Percentiles rank a stretch among this genome's conserved stretches.
These are phyloP conservation scores for Quercus lobata DNA, from an alignment of 331 rosid genomes.

Conservation along the genomic window DNA sequence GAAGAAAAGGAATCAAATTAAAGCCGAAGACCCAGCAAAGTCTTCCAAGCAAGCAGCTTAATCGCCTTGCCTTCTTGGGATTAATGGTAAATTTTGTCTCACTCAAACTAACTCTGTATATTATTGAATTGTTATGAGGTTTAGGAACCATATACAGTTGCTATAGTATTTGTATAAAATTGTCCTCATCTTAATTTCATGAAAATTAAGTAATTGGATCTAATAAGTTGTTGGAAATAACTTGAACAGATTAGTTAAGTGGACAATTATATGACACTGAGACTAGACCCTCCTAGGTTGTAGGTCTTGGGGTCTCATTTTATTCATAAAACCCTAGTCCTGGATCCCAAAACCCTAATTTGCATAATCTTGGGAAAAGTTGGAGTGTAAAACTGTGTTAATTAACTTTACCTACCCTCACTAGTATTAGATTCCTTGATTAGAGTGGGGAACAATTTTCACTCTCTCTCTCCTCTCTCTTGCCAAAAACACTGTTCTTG, in stretches of 20 bases:
- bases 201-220: background rate
- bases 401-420: background rate
- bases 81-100: slow-evolving; percentile 35
- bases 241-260: background rate
- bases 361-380: background rate
- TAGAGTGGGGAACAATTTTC: slow-evolving; percentile 9
- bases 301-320: background rate
- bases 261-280: background rate
- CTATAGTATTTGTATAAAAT: too few species aligned
- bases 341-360: slow-evolving; percentile 38
- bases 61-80: slow-evolving; percentile 28
- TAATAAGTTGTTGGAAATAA: background rate
- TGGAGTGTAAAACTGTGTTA: background rate
- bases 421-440: slow-evolving; percentile 8
- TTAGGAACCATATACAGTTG: background rate
- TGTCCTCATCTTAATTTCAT: background rate
- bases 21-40: slow-evolving; percentile 37
- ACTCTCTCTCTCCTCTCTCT: slow-evolving; percentile 1
- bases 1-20: slow-evolving; percentile 63
- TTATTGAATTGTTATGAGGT: background rate
- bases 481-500: slow-evolving; percentile 46
- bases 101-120: background rate
- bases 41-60: slow-evolving; percentile 54
- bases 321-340: background rate
- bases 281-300: background rate